Evolutionary conservation across 805 yeast species (phyloP), one percentile per base, ranked within the genome.

Genomic region (Saccharomyces mikatae): DNA sequence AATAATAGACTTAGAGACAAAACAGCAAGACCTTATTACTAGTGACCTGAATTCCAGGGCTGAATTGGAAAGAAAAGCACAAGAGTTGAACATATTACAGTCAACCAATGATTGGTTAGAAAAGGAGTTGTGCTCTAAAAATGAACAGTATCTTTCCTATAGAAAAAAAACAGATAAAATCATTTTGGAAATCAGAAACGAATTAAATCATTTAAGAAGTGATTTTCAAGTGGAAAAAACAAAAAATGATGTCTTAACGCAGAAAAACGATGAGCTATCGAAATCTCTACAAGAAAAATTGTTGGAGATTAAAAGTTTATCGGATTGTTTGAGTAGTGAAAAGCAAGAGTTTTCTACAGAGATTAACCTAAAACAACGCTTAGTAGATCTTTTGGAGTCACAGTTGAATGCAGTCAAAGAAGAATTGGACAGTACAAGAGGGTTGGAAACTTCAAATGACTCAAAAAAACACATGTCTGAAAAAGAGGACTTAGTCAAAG

Each of bases 111-210:
- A 71, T 17, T 69, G 76, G 68, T 61, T 79, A 2, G 75, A 80
- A 44, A 56, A 67, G 3, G 74, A 76, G 54, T 62, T 79, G 17
- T 62, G 67, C 17, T 55, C 67, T 4, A 66, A 70, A 46, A 57
- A 67, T 21, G 59, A 65, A 36, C 74, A 74, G 41, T 67, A 72
- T 50, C 46, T 63, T 2, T 55, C 54, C 9, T 70, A 64, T 48
- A 62, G 70, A 57, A 61, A 54, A 46, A 64, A 59, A 17, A 61
- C 62, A 44, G 58, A 41, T 30, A 41, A 71, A 29, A 84, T 85
- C 60, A 72, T 86, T 50, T 92, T 87, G 69, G 84, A 81, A 52
- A 80, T 87, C 55, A 75, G 89, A 57, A 84, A 82, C 56, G 77
- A 84, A 48, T 71, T 82, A 50, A 80, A 83, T 64, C 80, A 17